These are phyloP conservation scores for Dactylis glomerata DNA, from an alignment of 176 grass and related monocot species.

Conservation along the genomic window DNA sequence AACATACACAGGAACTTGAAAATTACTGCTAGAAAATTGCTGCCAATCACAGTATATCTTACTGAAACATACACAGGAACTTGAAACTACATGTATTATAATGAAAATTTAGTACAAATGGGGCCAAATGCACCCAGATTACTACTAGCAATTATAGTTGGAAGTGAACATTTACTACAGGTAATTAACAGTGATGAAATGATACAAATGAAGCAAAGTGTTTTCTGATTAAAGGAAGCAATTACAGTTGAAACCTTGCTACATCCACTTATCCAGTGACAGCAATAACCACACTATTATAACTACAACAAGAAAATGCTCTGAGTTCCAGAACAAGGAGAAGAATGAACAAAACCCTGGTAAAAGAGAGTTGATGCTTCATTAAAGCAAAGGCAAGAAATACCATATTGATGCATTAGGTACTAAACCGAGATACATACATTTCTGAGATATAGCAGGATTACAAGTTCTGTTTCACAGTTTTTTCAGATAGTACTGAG, in stretches of 20 bases:
- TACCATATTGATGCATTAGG: neutral
- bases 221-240: too few relatives aligned
- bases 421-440: neutral
- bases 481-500: conserved; percentile 5
- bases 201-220: too few relatives aligned
- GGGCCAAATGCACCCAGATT: too few relatives aligned
- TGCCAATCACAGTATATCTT: too few relatives aligned
- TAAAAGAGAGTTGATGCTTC: neutral
- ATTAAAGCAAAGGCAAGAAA: neutral
- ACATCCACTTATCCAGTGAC: conserved; percentile 1
- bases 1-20: too few relatives aligned
- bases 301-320: neutral
- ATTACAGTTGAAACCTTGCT: neutral
- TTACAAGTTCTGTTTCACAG: neutral
- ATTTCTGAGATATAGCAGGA: neutral
- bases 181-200: too few relatives aligned
- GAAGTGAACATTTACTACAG: too few relatives aligned
- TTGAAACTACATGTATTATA: too few relatives aligned
- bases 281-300: neutral
- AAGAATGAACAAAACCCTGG: neutral
- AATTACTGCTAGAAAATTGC: too few relatives aligned
- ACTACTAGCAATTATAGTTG: too few relatives aligned
- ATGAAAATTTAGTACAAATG: too few relatives aligned
- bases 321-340: neutral
- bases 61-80: too few relatives aligned